Base-by-base conservation (phyloP, 1,139 yeast species). In the Pichia sp. region DNA sequence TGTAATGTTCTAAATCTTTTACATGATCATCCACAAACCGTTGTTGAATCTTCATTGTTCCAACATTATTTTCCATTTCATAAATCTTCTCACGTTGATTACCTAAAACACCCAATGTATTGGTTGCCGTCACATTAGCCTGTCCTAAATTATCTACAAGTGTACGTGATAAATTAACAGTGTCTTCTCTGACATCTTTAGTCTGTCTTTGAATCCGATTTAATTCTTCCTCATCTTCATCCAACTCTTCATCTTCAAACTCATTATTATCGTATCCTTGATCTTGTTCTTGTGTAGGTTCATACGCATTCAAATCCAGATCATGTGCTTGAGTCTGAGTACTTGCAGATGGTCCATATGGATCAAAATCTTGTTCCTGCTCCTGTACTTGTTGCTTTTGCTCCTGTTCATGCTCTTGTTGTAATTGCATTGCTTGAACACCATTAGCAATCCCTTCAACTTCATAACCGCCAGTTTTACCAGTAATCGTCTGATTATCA, bases 91-190 rank as follows among this genome's bases (percentile, higher is more conserved):
- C 96, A 42, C 94, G 80, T 62, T 93, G 98, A 18, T 91, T 77
- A 23, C 97, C 97, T 42, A 91, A 72, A 78, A 87, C 80, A 22
- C 96, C 96, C 52, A 89, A 66, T 0, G 97, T 83, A 59, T 89
- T 87, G 40, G 87, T 74, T 21, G 95, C 98, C 8, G 89, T 76
- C 41, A 83, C 84, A 60, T 89, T 96, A 1, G 97, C 96, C 54
- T 87, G 93, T 50, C 83, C 83, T 1, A 96, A 95, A 78, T 86
- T 78, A 52, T 83, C 74, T 46, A 91, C 66, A 0, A 96, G 88
- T 54, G 88, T 88, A 55, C 95, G 73, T 0, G 97, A 84, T 37
- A 88, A 78, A 9, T 86, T 81, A 15, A 88, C 78, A 1, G 96
- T 82, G 55, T 87, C 93, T 55, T 87, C 93, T 43, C 61, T 50